Conservation (phyloP, 202 grass and related monocot species). For the Setaria viridis region DNA sequence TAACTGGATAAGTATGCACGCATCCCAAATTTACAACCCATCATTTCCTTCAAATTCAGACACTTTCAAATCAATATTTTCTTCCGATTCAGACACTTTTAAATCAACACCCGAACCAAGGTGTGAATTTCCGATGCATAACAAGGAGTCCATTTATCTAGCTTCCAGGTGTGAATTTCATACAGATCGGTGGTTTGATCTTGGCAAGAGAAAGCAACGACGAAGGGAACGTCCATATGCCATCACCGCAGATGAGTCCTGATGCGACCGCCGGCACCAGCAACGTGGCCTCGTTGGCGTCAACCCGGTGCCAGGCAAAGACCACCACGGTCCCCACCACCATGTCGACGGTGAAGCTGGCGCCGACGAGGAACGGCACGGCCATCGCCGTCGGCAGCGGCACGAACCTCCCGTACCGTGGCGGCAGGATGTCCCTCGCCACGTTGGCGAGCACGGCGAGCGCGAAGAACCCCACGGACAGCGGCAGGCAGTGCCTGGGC, state of each 20-base stretch:
- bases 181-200: slow-evolving; percentile 73
- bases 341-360: slow-evolving; percentile 78
- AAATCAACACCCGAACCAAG: not conserved
- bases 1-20: too few species aligned
- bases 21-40: not conserved
- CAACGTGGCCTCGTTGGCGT: slow-evolving; percentile 38
- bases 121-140: not conserved
- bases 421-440: slow-evolving; percentile 50
- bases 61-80: not conserved
- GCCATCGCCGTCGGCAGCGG: slow-evolving; percentile 79
- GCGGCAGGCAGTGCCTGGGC: slow-evolving; percentile 53
- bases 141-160: slow-evolving; percentile 20
- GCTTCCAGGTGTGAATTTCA: slow-evolving; percentile 60
- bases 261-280: slow-evolving; percentile 72
- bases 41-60: not conserved
- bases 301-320: slow-evolving; percentile 53
- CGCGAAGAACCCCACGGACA: slow-evolving; percentile 64
- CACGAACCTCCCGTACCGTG: slow-evolving; percentile 46
- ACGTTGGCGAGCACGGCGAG: slow-evolving; percentile 56
- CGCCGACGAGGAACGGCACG: slow-evolving; percentile 69
- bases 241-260: slow-evolving; percentile 74
- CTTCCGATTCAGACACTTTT: too few species aligned
- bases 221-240: slow-evolving; percentile 76
- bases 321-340: slow-evolving; percentile 56
- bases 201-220: slow-evolving; percentile 73